Evolutionary conservation across 257 asterid genomes (phyloP), one percentile per base, ranked within the genome.

Genomic region (Petunia axillaris): DNA sequence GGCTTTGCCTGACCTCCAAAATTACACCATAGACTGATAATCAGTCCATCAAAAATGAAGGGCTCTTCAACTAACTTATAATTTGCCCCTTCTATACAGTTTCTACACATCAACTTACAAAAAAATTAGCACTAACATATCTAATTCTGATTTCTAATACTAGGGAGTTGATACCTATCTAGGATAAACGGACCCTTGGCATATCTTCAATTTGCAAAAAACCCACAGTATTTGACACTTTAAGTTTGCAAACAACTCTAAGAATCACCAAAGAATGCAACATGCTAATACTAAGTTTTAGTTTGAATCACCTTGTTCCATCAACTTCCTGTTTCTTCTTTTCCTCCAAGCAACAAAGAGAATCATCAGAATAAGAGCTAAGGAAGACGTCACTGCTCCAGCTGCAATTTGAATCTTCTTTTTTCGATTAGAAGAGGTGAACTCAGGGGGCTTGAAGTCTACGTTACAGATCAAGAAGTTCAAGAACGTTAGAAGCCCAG

Each of bases 301-400:
- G 77, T 59, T 25, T 25, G 25, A 25, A 48, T 70, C 59, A 78
- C 81, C 81, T 52, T 46, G 53, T 44, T 62, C 75, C 36, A 11
- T 48, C 35, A 59, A 62, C 50, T 14, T 8, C 1, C 44, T 78
- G 38, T 78, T 78, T 62, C 50, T 60, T 41, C 55, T 58, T 76
- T 44, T 76, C 80, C 80, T 40, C 80, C 80, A 76, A 16, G 71
- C 68, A 16, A 77, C 53, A 59, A 59, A 59, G 6, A 41, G 2
- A 48, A 59, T 41, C 7, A 43, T 11, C 1, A 76, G 8, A 76
- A 58, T 48, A 35, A 58, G 44, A 76, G 58, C 3, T 76, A 76
- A 10, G 6, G 58, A 76, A 35, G 44, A 43, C 10, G 58, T 40
- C 25, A 76, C 70, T 58, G 15, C 71, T 55, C 65, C 80, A 41